A percentile compares a stretch with the other conserved stretches of the same genome.
phyloP scores from a whole-genome alignment of 305 asterid species.

The Coffea humblotiana region DNA sequence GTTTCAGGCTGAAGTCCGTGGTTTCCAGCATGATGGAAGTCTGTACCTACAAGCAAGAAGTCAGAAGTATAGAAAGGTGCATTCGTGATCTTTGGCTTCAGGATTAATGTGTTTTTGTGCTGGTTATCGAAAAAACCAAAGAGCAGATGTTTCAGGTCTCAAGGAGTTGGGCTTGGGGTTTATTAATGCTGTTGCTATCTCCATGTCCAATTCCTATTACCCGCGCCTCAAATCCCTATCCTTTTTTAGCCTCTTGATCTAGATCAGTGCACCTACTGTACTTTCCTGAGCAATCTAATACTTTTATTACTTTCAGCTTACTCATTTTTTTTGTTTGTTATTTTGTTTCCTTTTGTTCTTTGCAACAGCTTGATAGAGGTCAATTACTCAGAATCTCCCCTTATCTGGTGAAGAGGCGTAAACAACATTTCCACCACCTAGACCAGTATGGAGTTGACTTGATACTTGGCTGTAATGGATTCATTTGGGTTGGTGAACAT shows the following conservation, averaged over 20 bases:
- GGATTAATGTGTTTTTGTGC: neutral
- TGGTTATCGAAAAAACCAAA: neutral
- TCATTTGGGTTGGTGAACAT: constrained; percentile 92
- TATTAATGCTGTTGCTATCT: neutral
- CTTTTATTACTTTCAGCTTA: constrained; percentile 4
- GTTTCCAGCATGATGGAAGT: constrained; percentile 89
- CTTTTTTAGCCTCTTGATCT: neutral
- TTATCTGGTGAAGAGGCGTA: constrained; percentile 86
- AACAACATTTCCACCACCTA: constrained; percentile 82
- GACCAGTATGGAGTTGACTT: constrained; percentile 81
- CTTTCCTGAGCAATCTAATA: neutral
- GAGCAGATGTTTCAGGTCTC: neutral
- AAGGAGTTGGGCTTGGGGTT: neutral
- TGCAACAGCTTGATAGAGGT: constrained; percentile 78
- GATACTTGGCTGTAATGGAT: constrained; percentile 90
- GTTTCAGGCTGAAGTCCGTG: constrained; percentile 90
- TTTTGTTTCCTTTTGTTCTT: neutral
- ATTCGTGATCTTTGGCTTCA: neutral
- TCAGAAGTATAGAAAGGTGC: constrained; percentile 95
- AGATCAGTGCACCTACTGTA: neutral
- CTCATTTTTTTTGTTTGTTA: neutral
- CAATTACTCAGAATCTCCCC: constrained; percentile 73
- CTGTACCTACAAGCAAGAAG: constrained; percentile 89
- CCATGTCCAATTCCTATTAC: neutral
- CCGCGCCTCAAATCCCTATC: neutral